Evolutionary conservation across 345 rosid species (phyloP).

Genomic region (Salix exigua): DNA sequence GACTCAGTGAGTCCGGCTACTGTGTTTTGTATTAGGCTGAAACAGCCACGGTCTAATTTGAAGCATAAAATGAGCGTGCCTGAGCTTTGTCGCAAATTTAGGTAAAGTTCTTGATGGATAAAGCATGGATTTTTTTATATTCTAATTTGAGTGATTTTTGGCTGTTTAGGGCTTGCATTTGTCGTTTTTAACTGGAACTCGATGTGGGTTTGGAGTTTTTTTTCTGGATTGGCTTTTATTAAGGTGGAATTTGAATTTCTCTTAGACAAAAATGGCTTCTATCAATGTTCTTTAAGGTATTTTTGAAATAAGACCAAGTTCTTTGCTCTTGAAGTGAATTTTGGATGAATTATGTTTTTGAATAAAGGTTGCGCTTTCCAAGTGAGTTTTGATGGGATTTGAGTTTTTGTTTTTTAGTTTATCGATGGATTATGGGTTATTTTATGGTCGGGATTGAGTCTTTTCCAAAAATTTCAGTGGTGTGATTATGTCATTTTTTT

Average conservation of each 20-base stretch:
- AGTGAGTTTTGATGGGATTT: neutral
- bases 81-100: constrained; percentile 83
- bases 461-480: neutral
- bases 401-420: no score
- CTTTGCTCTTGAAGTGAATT: neutral
- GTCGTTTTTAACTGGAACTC: neutral
- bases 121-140: no score
- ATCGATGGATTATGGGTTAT: no score
- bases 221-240: neutral
- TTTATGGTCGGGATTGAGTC: neutral
- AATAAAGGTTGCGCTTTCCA: neutral
- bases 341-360: neutral
- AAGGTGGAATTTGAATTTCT: neutral
- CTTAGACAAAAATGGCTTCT: neutral
- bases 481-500: neutral
- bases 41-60: constrained; percentile 80
- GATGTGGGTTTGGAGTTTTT: neutral
- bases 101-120: constrained; percentile 29
- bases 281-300: neutral
- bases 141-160: neutral
- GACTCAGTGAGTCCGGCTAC: constrained; percentile 75
- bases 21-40: constrained; percentile 80
- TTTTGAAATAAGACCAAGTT: neutral
- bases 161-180: neutral
- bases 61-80: constrained; percentile 88